A percentile compares a stretch with the other conserved stretches of the same genome.
phyloP scores from a whole-genome alignment of 768 basidiomycete genomes.

The Lepiota venenata region DNA sequence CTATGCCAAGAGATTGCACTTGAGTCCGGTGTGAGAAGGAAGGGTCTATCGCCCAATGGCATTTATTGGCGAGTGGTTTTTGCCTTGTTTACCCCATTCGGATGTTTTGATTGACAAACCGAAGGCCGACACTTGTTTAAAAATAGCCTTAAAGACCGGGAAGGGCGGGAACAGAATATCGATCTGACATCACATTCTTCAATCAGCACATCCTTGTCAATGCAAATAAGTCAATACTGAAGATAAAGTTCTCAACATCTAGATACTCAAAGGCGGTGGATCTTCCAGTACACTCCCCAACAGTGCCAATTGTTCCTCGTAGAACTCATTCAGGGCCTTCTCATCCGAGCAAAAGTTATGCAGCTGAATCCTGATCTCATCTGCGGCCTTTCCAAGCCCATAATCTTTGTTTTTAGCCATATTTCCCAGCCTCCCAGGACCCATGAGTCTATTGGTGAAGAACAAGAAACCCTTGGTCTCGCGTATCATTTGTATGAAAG shows the following conservation, averaged over 20 bases:
- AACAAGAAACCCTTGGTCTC: constrained; percentile 81
- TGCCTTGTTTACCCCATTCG: no score
- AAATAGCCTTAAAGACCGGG: no score
- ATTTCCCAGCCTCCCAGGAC: constrained; percentile 59
- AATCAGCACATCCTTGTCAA: background rate
- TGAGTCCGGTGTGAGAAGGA: no score
- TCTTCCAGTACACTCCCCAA: constrained; percentile 44
- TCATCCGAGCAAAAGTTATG: constrained; percentile 63
- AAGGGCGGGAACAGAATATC: no score
- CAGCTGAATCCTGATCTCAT: constrained; percentile 58
- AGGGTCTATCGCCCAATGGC: no score
- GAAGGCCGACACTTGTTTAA: no score
- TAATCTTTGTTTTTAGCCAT: constrained; percentile 52
- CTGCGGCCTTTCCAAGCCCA: constrained; percentile 54
- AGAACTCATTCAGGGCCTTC: constrained; percentile 56
- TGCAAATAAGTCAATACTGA: background rate
- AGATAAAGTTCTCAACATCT: constrained; percentile 8
- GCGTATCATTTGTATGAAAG: constrained; percentile 86
- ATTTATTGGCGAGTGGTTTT: no score
- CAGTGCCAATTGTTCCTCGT: constrained; percentile 62
- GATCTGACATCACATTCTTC: background rate
- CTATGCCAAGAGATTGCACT: no score
- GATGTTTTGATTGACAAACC: no score
- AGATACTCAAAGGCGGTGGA: constrained; percentile 50
- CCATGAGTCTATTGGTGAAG: constrained; percentile 85